Evolutionary conservation across 202 grass and related monocot species (phyloP), one percentile per base, ranked within the genome.

Genomic region (Carex sylvatica): DNA sequence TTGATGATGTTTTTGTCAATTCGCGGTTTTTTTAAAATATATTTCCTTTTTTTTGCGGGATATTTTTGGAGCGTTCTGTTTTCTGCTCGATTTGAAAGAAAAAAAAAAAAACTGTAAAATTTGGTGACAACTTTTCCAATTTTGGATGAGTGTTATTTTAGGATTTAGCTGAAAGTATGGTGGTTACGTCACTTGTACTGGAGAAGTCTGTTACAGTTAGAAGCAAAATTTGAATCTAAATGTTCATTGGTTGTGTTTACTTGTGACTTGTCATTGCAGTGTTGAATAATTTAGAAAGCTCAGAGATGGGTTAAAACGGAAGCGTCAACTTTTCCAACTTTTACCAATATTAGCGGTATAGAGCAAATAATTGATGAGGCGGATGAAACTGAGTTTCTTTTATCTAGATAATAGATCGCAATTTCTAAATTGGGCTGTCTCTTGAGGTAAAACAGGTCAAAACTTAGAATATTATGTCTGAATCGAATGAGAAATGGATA

Each of bases 401-500:
- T 33, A 10, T 77, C 49, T 75, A 14, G 38, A 77, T 58, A 60
- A 23, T 84, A 73, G 67, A 65, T 49, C 58, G 62, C 42, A 51
- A 40, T 76, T 83, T 63, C 35, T 47, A 64, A 20, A 40, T 91
- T 91, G 87, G 84, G 66, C 84, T 87, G 77, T 74, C 54, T 87
- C 84, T 87, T 91, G 67, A 88, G 83, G 49, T 88, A 79, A 75
- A 65, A 26, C 13, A 47, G 23, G 51, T 31, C 18, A 33, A n/a
- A 66, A 74, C 24, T 35, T 53, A 31, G 73, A 30, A 47, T 85
- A 81, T 70, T 82, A 99, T 99, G 96, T 92, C 96, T 79, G 52
- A 33, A 61, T 93, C 92, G 61, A 88, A 89, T 86, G 88, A 80
- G 73, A 99, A 99, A 59, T 99, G 96, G 96, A 95, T 91, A 0